Evolutionary conservation across 768 basidiomycete genomes (phyloP).

Genomic region (Macrocybe gigantea): DNA sequence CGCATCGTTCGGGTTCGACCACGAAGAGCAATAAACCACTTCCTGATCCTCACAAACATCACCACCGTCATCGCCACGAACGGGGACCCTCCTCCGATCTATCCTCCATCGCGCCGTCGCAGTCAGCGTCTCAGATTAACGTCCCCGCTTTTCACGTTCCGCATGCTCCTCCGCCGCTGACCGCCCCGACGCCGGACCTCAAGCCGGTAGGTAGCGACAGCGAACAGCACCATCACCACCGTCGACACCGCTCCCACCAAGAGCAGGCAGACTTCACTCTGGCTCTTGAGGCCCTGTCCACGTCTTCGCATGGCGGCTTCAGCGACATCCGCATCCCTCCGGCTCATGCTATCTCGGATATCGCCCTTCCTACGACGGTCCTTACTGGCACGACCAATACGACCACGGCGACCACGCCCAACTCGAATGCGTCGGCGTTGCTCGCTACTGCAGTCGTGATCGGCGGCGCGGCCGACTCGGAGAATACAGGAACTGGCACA

Average conservation of each 20-base stretch:
- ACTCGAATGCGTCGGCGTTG: too few relatives aligned
- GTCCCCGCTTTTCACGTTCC: constrained; percentile 5
- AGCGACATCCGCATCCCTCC: constrained; percentile 34
- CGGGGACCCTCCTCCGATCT: constrained; percentile 37
- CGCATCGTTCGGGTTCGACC: neutral
- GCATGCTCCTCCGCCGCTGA: constrained; percentile 2
- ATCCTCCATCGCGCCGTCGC: constrained; percentile 71
- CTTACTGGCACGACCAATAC: too few relatives aligned
- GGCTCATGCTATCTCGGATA: constrained; percentile 40
- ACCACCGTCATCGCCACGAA: neutral
- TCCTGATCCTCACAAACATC: constrained; percentile 14
- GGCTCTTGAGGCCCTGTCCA: too few relatives aligned
- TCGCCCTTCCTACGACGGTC: too few relatives aligned
- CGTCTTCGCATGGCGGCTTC: too few relatives aligned
- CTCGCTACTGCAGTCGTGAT: too few relatives aligned
- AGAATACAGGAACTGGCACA: too few relatives aligned
- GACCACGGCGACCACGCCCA: too few relatives aligned
- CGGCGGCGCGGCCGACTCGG: too few relatives aligned
- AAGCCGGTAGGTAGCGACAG: too few relatives aligned
- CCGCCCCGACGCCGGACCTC: neutral
- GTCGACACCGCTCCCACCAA: constrained; percentile 1
- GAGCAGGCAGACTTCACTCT: constrained; percentile 6
- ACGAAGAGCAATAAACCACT: constrained; percentile 16
- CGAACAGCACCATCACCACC: neutral
- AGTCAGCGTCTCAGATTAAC: constrained; percentile 63